phyloP scores from a whole-genome alignment of 495 filamentous ascomycete species.

The Acidiella bohemica region DNA sequence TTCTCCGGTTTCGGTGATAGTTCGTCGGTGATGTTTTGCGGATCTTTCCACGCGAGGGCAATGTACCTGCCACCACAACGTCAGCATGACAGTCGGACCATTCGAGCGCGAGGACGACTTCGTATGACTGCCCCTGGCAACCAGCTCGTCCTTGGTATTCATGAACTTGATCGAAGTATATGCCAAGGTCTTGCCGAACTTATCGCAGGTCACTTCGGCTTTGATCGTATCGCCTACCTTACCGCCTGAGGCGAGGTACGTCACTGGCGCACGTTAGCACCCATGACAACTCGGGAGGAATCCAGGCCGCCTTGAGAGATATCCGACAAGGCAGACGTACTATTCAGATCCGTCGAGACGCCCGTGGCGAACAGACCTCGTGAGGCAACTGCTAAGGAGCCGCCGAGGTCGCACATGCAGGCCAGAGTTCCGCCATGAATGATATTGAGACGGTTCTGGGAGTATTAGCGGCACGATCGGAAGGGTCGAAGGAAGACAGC shows the following conservation, averaged over 20 bases:
- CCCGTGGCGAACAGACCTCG: constrained; percentile 77
- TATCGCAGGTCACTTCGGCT: constrained; percentile 71
- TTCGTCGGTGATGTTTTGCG: constrained; percentile 30
- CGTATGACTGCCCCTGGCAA: constrained; percentile 87
- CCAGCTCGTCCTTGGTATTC: constrained; percentile 60
- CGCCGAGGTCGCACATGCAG: constrained; percentile 87
- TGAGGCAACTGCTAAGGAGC: constrained; percentile 85
- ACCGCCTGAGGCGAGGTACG: constrained; percentile 75
- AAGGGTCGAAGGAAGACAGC: not conserved
- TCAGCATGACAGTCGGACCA: constrained; percentile 21
- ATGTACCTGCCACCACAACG: constrained; percentile 22
- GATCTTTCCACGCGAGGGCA: constrained; percentile 30
- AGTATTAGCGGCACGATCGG: not conserved
- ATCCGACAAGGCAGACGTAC: constrained; percentile 32
- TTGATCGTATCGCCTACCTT: constrained; percentile 63
- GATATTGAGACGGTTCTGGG: constrained; percentile 74
- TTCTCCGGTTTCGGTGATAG: constrained; percentile 17
- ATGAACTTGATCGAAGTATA: constrained; percentile 72
- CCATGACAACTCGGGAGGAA: too few relatives aligned
- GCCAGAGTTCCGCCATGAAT: constrained; percentile 93
- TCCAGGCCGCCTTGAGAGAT: not conserved
- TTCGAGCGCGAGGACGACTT: too few relatives aligned
- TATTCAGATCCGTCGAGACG: constrained; percentile 84
- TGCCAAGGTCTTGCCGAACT: constrained; percentile 86
- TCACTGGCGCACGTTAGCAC: constrained; percentile 51